Evolutionary conservation across 768 basidiomycete species (phyloP), one percentile per base, ranked within the genome.

Genomic region (Mycena olivaceomarginata): DNA sequence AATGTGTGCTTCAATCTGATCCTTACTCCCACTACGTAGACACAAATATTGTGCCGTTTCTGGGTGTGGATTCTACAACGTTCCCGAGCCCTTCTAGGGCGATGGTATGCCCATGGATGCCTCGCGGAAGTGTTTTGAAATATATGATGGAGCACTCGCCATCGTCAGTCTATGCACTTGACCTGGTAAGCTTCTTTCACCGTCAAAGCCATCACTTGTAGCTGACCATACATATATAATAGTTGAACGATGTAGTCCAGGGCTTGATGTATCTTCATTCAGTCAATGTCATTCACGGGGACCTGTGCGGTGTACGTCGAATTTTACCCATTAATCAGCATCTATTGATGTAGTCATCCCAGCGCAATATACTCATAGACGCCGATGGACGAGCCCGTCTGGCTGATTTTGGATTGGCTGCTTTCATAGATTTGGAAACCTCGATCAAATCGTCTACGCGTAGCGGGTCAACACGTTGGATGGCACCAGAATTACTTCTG

Each of bases 351-450:
- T n/a, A 16, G 53, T 22, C 53, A 22, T 56, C n/a, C 20, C 53
- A 56, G 53, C 53, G 53, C n/a, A 56, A 56, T 22, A 56, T 56
- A 56, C 53, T 56, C 53, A 56, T 56, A 8, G 53, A 56, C n/a
- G n/a, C 5, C 5, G 53, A n/a, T 22, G 53, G 53, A 56, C 53
- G 12, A 1, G 53, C 53, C 8, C n/a, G 53, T 56, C 53, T 56
- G n/a, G 8, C 53, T 22, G 53, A 56, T 56, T 56, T 56, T 22
- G 53, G 53, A 56, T 22, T 56, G 8, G 53, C 53, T 9, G 53
- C 5, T 8, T 22, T 56, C 12, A 56, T 56, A n/a, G 53, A 56
- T 8, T 56, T 22, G n/a, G n/a, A n/a, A 56, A n/a, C 53, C 12
- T 56, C 53, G n/a, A 12, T 56, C 20, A n/a, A 56, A 12, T 56